phyloP scores from a whole-genome alignment of 2,329 filamentous ascomycete species.

The Simplicillium sp. region DNA sequence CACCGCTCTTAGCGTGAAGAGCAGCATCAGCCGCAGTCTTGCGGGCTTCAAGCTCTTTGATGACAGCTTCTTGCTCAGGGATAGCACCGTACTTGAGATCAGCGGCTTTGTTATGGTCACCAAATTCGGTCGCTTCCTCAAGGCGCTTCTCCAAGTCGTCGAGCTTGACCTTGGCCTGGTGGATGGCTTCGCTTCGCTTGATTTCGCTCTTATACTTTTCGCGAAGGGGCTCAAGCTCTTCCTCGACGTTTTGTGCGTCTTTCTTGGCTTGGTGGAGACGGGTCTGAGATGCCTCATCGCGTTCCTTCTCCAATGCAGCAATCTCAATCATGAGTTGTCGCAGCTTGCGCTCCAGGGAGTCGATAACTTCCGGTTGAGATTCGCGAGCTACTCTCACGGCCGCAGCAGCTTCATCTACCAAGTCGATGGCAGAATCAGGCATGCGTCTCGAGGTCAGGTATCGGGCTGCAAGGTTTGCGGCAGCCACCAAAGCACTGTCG shows the following conservation, averaged over 20 bases:
- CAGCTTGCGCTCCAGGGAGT: conserved; percentile 83
- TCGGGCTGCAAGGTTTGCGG: conserved; percentile 83
- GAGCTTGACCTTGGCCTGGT: conserved; percentile 90
- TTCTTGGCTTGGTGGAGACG: conserved; percentile 76
- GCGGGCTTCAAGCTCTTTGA: conserved; percentile 71
- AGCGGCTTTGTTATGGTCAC: conserved; percentile 78
- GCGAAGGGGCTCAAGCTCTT: conserved; percentile 82
- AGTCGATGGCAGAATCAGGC: conserved; percentile 91
- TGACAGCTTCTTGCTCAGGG: conserved; percentile 75
- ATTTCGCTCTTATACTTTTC: conserved; percentile 96
- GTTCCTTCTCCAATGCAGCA: conserved; percentile 85
- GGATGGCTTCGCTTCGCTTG: conserved; percentile 80
- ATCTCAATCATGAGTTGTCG: conserved; percentile 96
- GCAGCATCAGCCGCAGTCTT: conserved; percentile 70
- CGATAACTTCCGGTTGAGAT: conserved; percentile 91
- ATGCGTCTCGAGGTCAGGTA: conserved; percentile 87
- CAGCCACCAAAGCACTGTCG: conserved; percentile 83
- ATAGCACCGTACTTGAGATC: conserved; percentile 97
- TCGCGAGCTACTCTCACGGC: conserved; percentile 94
- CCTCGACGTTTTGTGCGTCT: conserved; percentile 88
- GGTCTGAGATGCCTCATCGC: conserved; percentile 82
- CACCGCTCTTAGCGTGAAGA: conserved; percentile 44
- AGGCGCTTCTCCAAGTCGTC: conserved; percentile 85
- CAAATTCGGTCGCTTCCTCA: conserved; percentile 82
- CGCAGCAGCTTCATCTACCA: conserved; percentile 92